Evolutionary conservation across 495 filamentous ascomycete species (phyloP).

Genomic region (Baudoinia panamericana): DNA sequence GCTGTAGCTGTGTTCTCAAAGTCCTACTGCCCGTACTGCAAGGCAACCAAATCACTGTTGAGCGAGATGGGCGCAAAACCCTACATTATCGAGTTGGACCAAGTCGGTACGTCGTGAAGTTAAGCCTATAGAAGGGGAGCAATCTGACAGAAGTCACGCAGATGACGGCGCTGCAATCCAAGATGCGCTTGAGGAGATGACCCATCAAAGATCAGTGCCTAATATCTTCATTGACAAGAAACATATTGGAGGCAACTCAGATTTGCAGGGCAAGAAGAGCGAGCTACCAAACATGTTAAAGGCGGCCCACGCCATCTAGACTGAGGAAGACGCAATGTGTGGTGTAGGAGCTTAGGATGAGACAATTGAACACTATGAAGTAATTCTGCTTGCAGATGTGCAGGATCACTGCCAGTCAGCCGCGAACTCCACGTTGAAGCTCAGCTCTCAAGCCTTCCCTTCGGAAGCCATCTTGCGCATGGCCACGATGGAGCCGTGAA

Average conservation of each 20-base stretch:
- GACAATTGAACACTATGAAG: no score
- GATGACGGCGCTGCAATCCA: slow-evolving; percentile 77
- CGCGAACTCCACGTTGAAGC: no score
- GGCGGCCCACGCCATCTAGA: slow-evolving; percentile 51
- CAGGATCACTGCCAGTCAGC: no score
- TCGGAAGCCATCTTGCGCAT: slow-evolving; percentile 21
- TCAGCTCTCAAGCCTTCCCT: slow-evolving; percentile 17
- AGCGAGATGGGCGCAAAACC: slow-evolving; percentile 57
- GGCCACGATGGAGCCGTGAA: slow-evolving; percentile 19
- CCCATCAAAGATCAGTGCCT: slow-evolving; percentile 73
- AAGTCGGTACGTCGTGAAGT: slow-evolving; percentile 46
- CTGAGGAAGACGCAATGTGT: no score
- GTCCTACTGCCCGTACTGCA: slow-evolving; percentile 93
- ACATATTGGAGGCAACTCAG: slow-evolving; percentile 95
- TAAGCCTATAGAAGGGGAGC: not conserved
- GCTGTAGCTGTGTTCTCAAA: slow-evolving; percentile 80
- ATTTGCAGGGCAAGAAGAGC: slow-evolving; percentile 56
- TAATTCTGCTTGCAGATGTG: no score
- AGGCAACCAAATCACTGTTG: slow-evolving; percentile 60
- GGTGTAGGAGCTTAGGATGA: no score
- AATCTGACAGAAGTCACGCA: slow-evolving; percentile 19
- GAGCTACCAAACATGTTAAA: slow-evolving; percentile 47
- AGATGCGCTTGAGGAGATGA: slow-evolving; percentile 65
- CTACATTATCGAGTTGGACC: slow-evolving; percentile 67
- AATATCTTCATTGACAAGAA: slow-evolving; percentile 85